Base-by-base conservation (phyloP, 1,284 basidiomycete species). In the Fomitopsis pinicola region DNA sequence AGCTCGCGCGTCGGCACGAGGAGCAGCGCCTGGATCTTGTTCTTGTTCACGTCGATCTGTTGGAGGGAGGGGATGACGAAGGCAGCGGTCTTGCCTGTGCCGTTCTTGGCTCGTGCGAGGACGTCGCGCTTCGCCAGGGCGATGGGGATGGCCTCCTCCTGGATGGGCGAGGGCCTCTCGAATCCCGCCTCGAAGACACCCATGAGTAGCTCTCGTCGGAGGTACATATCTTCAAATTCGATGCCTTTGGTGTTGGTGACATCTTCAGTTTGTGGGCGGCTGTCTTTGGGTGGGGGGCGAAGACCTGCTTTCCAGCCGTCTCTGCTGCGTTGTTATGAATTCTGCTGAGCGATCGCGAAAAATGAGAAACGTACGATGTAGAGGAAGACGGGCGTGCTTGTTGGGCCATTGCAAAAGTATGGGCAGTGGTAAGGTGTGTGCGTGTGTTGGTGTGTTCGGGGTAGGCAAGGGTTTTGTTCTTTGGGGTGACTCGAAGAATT, bases 51-150 rank as follows among this genome's bases (percentile, higher is more conserved):
- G 78, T 98, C 95, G 78, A 98, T 82, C 76, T 96, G 93, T 76
- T 98, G 94, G 63, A 99, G 86, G 62, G 94, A 87, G 45, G 97
- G 97, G 74, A 99, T 98, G 76, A 97, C 93, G 82, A 99, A 99
- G 40, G 97, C 96, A 26, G 95, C 97, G 42, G 97, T 99, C 84
- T 98, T 95, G 60, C 95, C 95, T 2, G 94, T 96, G 62, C 91
- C 92, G 71, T 93, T 94, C 81, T 94, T 93, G 57, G 92, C 92
- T 69, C 88, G 93, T 67, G 95, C 96, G 63, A 99, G 91, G 70
- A 98, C 81, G 76, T 98, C 96, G 71, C 93, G 88, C 70, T 89
- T 90, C 60, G 88, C 86, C 70, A 96, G 86, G 26, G 94, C 93
- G 67, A 92, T 84, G 60, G 94, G 94, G 68, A 96, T 95, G 59